phyloP scores from a whole-genome alignment of 2,329 filamentous ascomycete genomes.

The Neurospora sp. region DNA sequence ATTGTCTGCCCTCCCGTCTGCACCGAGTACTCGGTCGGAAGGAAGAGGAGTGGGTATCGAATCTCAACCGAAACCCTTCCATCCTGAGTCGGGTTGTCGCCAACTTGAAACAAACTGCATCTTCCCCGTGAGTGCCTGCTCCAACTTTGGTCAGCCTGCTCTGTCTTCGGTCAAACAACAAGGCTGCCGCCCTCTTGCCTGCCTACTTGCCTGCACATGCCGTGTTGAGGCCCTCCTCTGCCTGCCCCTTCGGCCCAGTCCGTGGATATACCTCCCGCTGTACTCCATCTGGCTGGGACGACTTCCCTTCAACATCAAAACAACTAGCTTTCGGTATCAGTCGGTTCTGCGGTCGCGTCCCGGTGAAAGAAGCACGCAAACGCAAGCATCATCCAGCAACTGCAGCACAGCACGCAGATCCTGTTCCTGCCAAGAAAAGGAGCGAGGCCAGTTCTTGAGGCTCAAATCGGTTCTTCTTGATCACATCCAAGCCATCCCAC shows the following conservation, averaged over 20 bases:
- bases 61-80: neutral
- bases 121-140: neutral
- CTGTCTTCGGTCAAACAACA: neutral
- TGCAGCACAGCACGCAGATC: neutral
- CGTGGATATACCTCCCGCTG: neutral
- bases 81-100: neutral
- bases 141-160: neutral
- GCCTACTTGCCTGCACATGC: neutral
- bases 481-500: neutral
- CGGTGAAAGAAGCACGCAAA: neutral
- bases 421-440: neutral
- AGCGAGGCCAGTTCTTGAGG: neutral
- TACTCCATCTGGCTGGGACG: neutral
- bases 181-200: neutral
- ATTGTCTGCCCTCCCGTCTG: neutral
- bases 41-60: neutral
- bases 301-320: neutral
- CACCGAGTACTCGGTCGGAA: neutral
- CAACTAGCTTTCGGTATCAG: neutral
- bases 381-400: neutral
- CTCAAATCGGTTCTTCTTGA: neutral
- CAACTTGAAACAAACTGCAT: neutral
- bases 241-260: neutral
- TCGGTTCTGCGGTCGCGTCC: conserved; percentile 1
- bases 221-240: neutral